Evolutionary conservation across 2,329 filamentous ascomycete species (phyloP), one percentile per base, ranked within the genome.

Genomic region (Fusarium poae): DNA sequence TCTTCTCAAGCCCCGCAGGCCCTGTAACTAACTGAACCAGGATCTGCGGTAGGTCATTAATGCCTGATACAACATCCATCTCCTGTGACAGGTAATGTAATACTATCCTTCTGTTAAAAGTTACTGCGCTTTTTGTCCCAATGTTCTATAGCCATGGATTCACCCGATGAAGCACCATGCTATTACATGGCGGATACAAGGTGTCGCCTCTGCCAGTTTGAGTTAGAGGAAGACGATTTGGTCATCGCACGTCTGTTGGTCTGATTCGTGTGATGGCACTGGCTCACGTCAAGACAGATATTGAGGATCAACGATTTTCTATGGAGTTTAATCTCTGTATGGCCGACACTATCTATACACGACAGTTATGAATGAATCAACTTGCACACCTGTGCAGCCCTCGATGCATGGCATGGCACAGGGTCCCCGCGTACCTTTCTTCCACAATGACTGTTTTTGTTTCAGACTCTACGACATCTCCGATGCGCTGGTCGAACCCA

Each of bases 31-130:
- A 6, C 15, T 5, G 3, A 34, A 15, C 16, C 32, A 34, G 32
- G 15, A 7, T 18, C 16, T 34, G 8, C 0, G 9, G 32, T 1
- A 15, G 8, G 1, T 16, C 13, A 34, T 16, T 16, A 3, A 15
- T 34, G 3, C 7, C 5, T 7, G 25, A 5, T 7, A 25, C 5
- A 5, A 5, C 25, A 5, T 5, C 5, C 25, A 25, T 5, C 25
- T 25, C 25, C 5, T 25, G 25, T 7, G 25, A 25, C 30, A 32
- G 13, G 30, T 32, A 32, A 15, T 32, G n/a, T n/a, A n/a, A n/a
- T n/a, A 30, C 13, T 13, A 32, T 16, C 13, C 6, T 32, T 15
- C 29, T 32, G 3, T 32, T 15, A 13, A 37, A 37, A n/a, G 18
- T 0, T 4, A 37, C 18, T n/a, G 18, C 9, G 5, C 18, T 37